A percentile compares a stretch with the other conserved stretches of the same genome.
Evolutionary conservation across 768 basidiomycete genomes (phyloP).

Genomic region (Trametes elegans): DNA sequence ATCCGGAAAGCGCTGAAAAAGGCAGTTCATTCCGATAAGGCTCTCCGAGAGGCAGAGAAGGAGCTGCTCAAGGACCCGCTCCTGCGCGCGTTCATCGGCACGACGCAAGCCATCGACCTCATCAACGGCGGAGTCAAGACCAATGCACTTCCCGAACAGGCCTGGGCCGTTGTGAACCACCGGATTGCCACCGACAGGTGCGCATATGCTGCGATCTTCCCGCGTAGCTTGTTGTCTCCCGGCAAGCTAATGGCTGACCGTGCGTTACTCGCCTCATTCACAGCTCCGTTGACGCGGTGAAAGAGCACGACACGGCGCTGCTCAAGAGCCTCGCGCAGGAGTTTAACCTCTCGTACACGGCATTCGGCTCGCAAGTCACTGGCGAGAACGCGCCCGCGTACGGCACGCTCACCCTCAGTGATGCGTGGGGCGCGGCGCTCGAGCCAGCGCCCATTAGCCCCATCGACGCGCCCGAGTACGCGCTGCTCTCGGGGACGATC

Average conservation of each 20-base stretch:
- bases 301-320: conserved; percentile 30
- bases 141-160: conserved; percentile 44
- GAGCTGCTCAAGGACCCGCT: conserved; percentile 25
- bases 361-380: conserved; percentile 37
- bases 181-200: conserved; percentile 30
- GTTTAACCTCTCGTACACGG: conserved; percentile 41
- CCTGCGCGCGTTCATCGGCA: conserved; percentile 31
- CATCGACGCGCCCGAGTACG: conserved; percentile 35
- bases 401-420: conserved; percentile 38
- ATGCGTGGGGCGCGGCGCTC: conserved; percentile 35
- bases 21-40: conserved; percentile 29
- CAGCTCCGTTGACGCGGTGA: conserved; percentile 32
- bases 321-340: conserved; percentile 31
- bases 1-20: conserved; percentile 31
- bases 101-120: conserved; percentile 47
- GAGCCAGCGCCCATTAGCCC: conserved; percentile 46
- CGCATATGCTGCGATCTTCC: not conserved
- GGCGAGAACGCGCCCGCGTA: conserved; percentile 25
- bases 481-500: conserved; percentile 44
- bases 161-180: conserved; percentile 27
- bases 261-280: not conserved
- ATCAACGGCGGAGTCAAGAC: conserved; percentile 40
- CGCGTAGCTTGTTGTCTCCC: not conserved
- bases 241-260: not conserved
- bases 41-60: conserved; percentile 36